Conservation (phyloP, 2,329 filamentous ascomycete genomes). For the Monilinia fructigena region DNA sequence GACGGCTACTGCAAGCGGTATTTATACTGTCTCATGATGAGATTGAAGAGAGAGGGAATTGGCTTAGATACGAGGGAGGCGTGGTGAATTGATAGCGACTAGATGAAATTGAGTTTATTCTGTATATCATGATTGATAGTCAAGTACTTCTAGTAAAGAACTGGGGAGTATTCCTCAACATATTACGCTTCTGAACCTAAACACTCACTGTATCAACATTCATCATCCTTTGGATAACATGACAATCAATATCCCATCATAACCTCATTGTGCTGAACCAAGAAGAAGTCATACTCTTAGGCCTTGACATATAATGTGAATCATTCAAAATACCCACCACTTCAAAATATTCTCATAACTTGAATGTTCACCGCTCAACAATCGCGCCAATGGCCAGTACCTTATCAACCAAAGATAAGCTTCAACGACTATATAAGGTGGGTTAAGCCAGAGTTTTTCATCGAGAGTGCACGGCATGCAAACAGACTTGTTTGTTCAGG, state of each 20-base stretch:
- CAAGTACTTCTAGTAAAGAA: neutral
- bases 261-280: neutral
- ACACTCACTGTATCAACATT: neutral
- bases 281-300: neutral
- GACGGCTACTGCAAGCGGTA: slow-evolving; percentile 29
- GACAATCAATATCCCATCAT: neutral
- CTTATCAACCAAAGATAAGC: neutral
- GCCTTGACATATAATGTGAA: too few relatives aligned
- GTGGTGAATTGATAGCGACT: too few relatives aligned
- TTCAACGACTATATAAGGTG: neutral
- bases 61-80: neutral
- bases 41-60: neutral
- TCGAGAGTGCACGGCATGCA: neutral
- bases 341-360: neutral
- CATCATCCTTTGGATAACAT: neutral
- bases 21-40: slow-evolving; percentile 25
- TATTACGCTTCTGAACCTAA: neutral
- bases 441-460: neutral
- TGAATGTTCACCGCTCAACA: neutral
- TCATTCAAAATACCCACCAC: neutral
- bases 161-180: neutral
- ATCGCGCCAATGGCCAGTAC: neutral
- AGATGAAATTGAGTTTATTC: neutral
- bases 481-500: slow-evolving; percentile 1
- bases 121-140: neutral